Conservation (phyloP, 2,329 filamentous ascomycete genomes). For the Fusarium sublunatum region DNA sequence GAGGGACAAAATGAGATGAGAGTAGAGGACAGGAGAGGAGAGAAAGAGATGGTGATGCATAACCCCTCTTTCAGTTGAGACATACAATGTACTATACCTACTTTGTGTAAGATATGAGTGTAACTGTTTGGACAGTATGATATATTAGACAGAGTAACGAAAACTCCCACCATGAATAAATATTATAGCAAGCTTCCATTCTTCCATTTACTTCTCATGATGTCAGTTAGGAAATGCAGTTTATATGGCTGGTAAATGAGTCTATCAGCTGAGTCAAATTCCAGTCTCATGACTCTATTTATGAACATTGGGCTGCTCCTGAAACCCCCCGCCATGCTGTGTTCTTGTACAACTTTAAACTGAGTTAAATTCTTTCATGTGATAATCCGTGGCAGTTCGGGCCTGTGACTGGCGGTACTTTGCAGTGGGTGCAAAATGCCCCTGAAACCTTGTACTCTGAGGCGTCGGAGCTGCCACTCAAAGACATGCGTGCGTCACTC, state of each 20-base stretch:
- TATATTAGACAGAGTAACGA: conserved; percentile 11
- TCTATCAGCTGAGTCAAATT: conserved; percentile 28
- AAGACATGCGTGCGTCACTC: conserved; percentile 39
- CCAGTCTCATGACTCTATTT: conserved; percentile 30
- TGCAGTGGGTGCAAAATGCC: conserved; percentile 12
- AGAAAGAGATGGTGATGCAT: conserved; percentile 16
- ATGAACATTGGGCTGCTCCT: conserved; percentile 24
- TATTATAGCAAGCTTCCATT: not conserved
- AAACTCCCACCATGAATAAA: conserved; percentile 4
- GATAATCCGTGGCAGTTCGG: conserved; percentile 29
- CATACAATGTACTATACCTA: conserved; percentile 15
- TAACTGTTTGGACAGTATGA: conserved; percentile 12
- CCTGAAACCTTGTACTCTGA: conserved; percentile 30
- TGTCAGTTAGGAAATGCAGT: not conserved
- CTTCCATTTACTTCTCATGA: no score
- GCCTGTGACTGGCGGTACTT: conserved; percentile 31
- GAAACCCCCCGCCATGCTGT: conserved; percentile 31
- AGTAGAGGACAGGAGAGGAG: conserved; percentile 5
- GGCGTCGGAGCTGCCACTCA: conserved; percentile 10
- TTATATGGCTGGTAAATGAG: conserved; percentile 1
- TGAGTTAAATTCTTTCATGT: conserved; percentile 36
- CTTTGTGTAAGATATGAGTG: conserved; percentile 30
- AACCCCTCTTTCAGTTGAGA: conserved; percentile 30
- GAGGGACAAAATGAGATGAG: not conserved
- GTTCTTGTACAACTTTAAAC: conserved; percentile 15